phyloP scores from a whole-genome alignment of 345 rosid species.

The Alliaria petiolata region DNA sequence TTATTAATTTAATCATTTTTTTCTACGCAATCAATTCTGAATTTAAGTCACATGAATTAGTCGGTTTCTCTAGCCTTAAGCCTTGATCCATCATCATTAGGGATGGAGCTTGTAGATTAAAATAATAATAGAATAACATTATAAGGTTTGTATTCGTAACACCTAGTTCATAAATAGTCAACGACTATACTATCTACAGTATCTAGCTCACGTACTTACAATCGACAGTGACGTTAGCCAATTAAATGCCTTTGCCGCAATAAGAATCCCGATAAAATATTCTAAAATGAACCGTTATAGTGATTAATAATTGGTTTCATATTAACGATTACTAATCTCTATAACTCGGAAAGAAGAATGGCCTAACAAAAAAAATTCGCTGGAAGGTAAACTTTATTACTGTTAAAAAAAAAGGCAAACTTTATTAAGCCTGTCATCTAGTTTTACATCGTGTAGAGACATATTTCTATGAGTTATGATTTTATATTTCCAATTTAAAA shows the following conservation, averaged over 20 bases:
- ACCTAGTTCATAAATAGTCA: conserved; percentile 21
- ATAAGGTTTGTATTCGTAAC: background rate
- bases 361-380: background rate
- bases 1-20: background rate
- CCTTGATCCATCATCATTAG: background rate
- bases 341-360: background rate
- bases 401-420: no score
- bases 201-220: background rate
- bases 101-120: background rate
- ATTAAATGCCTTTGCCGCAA: conserved; percentile 5
- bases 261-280: background rate
- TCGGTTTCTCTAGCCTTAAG: background rate
- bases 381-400: background rate
- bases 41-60: background rate
- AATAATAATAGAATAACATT: background rate
- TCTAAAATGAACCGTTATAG: background rate
- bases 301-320: background rate
- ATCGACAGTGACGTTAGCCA: conserved; percentile 15
- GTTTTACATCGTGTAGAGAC: background rate
- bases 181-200: conserved; percentile 7
- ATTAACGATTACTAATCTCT: no score
- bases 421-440: background rate
- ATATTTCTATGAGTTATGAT: background rate
- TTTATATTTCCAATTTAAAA: background rate
- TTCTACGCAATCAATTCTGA: no score